These are phyloP conservation scores for Lentinula sp. DNA, from an alignment of 768 basidiomycete genomes.

Conservation along the genomic window DNA sequence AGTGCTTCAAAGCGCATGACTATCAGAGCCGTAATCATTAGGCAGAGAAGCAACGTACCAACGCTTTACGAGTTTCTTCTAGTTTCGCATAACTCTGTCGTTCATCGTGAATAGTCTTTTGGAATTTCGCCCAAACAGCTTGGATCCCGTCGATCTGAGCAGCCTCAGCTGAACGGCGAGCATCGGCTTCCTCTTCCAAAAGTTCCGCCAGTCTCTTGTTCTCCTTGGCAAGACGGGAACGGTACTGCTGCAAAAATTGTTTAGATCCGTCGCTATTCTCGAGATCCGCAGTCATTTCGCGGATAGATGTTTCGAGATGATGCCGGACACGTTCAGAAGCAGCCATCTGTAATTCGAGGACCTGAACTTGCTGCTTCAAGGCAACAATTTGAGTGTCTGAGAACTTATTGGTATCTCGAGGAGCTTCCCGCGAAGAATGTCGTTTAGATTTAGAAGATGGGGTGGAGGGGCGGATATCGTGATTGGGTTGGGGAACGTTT, in stretches of 20 bases:
- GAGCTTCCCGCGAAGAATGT: slow-evolving; percentile 27
- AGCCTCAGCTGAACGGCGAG: slow-evolving; percentile 54
- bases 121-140: slow-evolving; percentile 62
- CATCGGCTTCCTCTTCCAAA: slow-evolving; percentile 57
- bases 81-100: slow-evolving; percentile 56
- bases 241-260: slow-evolving; percentile 53
- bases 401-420: slow-evolving; percentile 27
- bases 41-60: slow-evolving; percentile 35
- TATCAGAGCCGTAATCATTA: not conserved
- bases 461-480: slow-evolving; percentile 44
- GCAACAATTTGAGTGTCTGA: slow-evolving; percentile 44
- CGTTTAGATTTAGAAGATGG: slow-evolving; percentile 25
- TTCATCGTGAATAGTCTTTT: slow-evolving; percentile 51
- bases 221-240: slow-evolving; percentile 49
- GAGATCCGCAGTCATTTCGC: slow-evolving; percentile 53
- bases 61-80: slow-evolving; percentile 65
- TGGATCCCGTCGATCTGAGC: slow-evolving; percentile 59
- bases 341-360: slow-evolving; percentile 61
- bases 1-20: slow-evolving; percentile 33
- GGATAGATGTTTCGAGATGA: slow-evolving; percentile 55
- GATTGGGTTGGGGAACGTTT: slow-evolving; percentile 29
- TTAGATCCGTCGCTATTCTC: slow-evolving; percentile 63
- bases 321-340: slow-evolving; percentile 62
- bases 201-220: slow-evolving; percentile 49
- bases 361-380: slow-evolving; percentile 59